These are phyloP conservation scores for Penicillium sp. DNA, from an alignment of 2,329 filamentous ascomycete genomes.

Conservation along the genomic window DNA sequence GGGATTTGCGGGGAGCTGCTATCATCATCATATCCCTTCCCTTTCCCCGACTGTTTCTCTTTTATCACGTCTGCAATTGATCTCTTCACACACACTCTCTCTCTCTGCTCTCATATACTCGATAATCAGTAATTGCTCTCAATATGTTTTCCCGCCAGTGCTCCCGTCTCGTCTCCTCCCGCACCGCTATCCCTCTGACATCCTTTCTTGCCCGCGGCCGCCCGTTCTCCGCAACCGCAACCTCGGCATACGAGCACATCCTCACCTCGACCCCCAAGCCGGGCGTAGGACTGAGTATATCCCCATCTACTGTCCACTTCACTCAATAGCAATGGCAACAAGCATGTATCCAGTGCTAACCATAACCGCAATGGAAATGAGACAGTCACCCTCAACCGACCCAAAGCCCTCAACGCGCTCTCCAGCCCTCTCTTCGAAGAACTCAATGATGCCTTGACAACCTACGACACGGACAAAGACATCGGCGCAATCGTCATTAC, in stretches of 20 bases:
- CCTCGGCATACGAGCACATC: slow-evolving; percentile 85
- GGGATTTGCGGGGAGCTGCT: no score
- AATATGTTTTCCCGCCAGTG: slow-evolving; percentile 41
- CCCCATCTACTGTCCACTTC: no score
- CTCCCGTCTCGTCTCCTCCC: slow-evolving; percentile 53
- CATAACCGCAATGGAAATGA: no score
- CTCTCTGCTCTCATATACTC: no score
- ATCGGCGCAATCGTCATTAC: slow-evolving; percentile 76
- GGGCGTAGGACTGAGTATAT: slow-evolving; percentile 79
- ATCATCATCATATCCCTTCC: no score
- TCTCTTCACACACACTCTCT: no score
- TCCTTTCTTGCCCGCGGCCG: slow-evolving; percentile 31
- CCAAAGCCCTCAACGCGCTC: slow-evolving; percentile 90
- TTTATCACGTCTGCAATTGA: no score
- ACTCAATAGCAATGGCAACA: no score
- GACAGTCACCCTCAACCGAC: slow-evolving; percentile 91
- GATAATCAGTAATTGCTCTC: slow-evolving; percentile 2
- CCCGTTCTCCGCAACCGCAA: no score
- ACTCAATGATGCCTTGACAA: slow-evolving; percentile 67
- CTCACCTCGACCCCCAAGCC: slow-evolving; percentile 72
- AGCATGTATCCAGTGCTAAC: no score
- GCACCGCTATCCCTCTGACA: slow-evolving; percentile 35
- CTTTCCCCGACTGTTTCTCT: no score
- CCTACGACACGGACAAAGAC: slow-evolving; percentile 59
- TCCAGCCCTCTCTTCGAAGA: slow-evolving; percentile 83